These are phyloP conservation scores for Hirsutella minnesotensis DNA, from an alignment of 2,329 filamentous ascomycete genomes.

Conservation along the genomic window DNA sequence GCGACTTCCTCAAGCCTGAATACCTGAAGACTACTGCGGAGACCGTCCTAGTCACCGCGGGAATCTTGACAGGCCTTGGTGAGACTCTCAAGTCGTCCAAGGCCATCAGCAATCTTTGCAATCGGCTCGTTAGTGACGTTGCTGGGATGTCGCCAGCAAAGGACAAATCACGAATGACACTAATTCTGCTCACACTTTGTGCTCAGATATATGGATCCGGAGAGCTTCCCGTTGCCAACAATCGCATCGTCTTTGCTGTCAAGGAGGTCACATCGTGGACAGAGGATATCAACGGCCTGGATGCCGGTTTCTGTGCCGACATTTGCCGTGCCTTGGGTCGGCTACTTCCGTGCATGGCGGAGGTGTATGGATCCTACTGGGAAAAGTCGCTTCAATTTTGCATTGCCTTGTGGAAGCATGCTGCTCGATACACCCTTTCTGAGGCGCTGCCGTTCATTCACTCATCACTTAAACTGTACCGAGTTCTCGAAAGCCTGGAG, in stretches of 20 bases:
- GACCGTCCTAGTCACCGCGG: slow-evolving; percentile 36
- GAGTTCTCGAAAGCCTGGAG: slow-evolving; percentile 47
- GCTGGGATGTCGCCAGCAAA: slow-evolving; percentile 32
- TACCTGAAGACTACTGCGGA: slow-evolving; percentile 33
- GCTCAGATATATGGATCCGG: slow-evolving; percentile 38
- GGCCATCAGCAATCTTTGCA: slow-evolving; percentile 40
- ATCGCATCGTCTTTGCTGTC: slow-evolving; percentile 71
- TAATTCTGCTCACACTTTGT: slow-evolving; percentile 43
- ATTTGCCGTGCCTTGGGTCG: slow-evolving; percentile 44
- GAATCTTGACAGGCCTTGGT: slow-evolving; percentile 39
- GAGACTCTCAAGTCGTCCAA: slow-evolving; percentile 37
- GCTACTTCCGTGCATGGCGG: slow-evolving; percentile 62
- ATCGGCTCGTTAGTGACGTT: slow-evolving; percentile 49
- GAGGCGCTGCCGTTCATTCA: slow-evolving; percentile 51
- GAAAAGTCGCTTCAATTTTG: slow-evolving; percentile 49
- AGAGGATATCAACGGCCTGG: slow-evolving; percentile 33
- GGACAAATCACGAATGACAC: slow-evolving; percentile 31
- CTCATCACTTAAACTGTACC: slow-evolving; percentile 60
- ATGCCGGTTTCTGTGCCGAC: slow-evolving; percentile 33
- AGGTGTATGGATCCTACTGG: slow-evolving; percentile 88
- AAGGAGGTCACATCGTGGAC: slow-evolving; percentile 68
- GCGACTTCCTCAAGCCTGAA: slow-evolving; percentile 31
- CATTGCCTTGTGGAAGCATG: slow-evolving; percentile 42
- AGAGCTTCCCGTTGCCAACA: slow-evolving; percentile 45
- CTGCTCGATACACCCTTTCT: slow-evolving; percentile 27